A percentile compares a stretch with the other conserved stretches of the same genome.
phyloP scores from a whole-genome alignment of 352 stramenopile genomes.

The Phytophthora cryptogea region DNA sequence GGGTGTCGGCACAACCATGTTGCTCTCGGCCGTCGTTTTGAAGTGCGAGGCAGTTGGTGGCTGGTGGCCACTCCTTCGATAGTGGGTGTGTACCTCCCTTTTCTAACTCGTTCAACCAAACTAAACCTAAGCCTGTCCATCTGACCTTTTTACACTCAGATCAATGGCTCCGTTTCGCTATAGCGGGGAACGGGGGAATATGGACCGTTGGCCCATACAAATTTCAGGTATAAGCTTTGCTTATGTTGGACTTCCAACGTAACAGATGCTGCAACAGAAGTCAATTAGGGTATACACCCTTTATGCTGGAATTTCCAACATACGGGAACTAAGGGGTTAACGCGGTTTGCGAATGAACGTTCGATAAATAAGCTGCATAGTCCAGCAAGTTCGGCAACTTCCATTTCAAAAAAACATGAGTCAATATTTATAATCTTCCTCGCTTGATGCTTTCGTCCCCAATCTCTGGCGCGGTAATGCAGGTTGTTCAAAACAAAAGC shows the following conservation, averaged over 20 bases:
- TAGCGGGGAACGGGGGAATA: neutral
- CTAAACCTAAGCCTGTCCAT: slow-evolving; percentile 14
- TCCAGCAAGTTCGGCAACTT: too few relatives aligned
- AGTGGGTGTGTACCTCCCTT: neutral
- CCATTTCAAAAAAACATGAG: too few relatives aligned
- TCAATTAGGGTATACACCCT: slow-evolving; percentile 1
- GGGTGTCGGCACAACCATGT: neutral
- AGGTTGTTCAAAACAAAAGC: too few relatives aligned
- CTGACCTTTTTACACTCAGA: neutral
- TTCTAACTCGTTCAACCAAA: neutral
- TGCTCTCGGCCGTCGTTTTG: neutral
- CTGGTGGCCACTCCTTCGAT: slow-evolving; percentile 1
- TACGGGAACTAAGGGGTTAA: slow-evolving; percentile 8
- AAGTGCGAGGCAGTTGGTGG: slow-evolving; percentile 9
- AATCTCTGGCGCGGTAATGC: too few relatives aligned
- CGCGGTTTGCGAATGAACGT: too few relatives aligned
- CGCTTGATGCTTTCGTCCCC: too few relatives aligned
- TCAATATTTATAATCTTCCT: too few relatives aligned
- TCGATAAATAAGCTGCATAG: too few relatives aligned
- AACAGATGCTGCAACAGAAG: neutral
- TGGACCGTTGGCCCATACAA: slow-evolving; percentile 2
- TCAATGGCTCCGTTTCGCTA: slow-evolving; percentile 4
- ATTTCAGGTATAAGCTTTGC: neutral
- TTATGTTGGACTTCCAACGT: slow-evolving; percentile 5
- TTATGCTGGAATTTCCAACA: slow-evolving; percentile 11